These are phyloP conservation scores for Penicillium hordei DNA, from an alignment of 2,329 filamentous ascomycete genomes.

Conservation along the genomic window DNA sequence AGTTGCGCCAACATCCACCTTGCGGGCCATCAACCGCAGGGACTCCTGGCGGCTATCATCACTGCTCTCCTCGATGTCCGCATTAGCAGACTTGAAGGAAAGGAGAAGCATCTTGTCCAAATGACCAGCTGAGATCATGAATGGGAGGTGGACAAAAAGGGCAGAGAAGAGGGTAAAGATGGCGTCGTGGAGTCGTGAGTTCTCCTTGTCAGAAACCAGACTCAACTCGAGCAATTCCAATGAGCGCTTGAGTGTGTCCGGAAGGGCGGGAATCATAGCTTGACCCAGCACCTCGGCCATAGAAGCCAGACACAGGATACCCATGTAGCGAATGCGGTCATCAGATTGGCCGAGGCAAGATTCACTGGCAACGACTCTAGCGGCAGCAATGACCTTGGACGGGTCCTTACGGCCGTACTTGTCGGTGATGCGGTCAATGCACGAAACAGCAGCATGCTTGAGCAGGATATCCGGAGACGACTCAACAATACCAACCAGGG, in stretches of 20 bases:
- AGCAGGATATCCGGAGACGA: conserved; percentile 70
- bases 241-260: conserved; percentile 69
- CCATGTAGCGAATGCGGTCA: conserved; percentile 72
- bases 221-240: conserved; percentile 70
- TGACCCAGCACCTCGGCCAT: conserved; percentile 86
- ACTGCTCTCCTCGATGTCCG: conserved; percentile 60
- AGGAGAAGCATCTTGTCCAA: conserved; percentile 70
- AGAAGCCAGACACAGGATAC: conserved; percentile 84
- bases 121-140: conserved; percentile 78
- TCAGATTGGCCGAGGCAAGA: conserved; percentile 75
- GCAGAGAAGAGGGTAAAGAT: conserved; percentile 76
- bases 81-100: conserved; percentile 69
- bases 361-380: conserved; percentile 71
- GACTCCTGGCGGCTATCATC: conserved; percentile 67
- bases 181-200: conserved; percentile 73
- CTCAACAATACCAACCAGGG: conserved; percentile 73
- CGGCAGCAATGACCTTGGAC: conserved; percentile 71
- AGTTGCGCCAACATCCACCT: conserved; percentile 73
- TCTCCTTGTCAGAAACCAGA: conserved; percentile 53
- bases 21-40: conserved; percentile 71
- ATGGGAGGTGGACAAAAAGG: conserved; percentile 79
- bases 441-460: conserved; percentile 82
- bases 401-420: conserved; percentile 93
- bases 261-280: conserved; percentile 78
- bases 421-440: conserved; percentile 88